phyloP scores from a whole-genome alignment of 257 asterid species.

The Forsythia viridissima region DNA sequence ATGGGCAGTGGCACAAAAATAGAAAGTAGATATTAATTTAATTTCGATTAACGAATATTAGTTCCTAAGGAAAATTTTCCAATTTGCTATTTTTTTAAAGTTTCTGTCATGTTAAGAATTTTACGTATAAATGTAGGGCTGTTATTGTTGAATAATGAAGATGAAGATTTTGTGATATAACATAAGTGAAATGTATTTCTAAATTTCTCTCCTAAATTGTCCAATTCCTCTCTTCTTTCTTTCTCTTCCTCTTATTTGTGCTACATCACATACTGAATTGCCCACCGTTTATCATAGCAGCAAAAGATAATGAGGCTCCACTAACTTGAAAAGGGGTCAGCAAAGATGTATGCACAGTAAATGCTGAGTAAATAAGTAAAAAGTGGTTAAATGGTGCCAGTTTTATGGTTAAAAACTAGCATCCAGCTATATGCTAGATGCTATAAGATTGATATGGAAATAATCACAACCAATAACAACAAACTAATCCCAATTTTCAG shows the following conservation, averaged over 20 bases:
- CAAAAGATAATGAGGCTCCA: neutral
- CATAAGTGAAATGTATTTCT: neutral
- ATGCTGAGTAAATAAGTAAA: neutral
- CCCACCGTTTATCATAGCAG: neutral
- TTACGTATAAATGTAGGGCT: neutral
- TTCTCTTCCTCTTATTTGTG: neutral
- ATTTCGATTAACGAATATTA: neutral
- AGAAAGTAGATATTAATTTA: neutral
- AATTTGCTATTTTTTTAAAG: neutral
- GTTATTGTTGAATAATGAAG: neutral
- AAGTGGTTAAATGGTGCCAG: neutral
- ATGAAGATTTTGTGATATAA: neutral
- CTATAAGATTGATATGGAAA: neutral
- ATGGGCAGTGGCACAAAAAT: neutral
- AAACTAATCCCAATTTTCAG: neutral
- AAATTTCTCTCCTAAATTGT: neutral
- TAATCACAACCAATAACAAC: neutral
- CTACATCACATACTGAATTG: neutral
- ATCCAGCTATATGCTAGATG: neutral
- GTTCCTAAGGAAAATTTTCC: neutral
- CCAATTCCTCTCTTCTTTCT: neutral
- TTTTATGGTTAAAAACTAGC: neutral
- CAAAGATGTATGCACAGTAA: neutral
- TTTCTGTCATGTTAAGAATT: neutral
- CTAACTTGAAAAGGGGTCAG: neutral